Conservation (phyloP, 352 stramenopile species). For the Phytophthora fragariaefolia region DNA sequence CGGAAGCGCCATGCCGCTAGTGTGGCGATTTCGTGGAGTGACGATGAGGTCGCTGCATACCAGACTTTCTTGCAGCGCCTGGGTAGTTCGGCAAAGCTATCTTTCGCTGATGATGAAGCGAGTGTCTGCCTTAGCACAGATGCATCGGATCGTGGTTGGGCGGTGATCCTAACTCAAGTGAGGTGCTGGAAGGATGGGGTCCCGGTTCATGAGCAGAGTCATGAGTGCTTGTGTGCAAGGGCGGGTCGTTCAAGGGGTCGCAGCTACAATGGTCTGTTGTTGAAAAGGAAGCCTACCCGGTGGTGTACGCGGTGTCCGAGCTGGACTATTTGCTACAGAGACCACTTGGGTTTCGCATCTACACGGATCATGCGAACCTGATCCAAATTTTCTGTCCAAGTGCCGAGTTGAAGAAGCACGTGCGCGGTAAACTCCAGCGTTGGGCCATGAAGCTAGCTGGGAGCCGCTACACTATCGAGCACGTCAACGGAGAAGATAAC, state of each 20-base stretch:
- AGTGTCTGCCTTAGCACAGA: not conserved
- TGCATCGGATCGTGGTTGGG: not conserved
- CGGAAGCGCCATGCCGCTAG: not conserved
- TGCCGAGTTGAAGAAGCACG: slow-evolving; percentile 1
- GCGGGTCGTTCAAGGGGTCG: not conserved
- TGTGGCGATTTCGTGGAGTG: not conserved
- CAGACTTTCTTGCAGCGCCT: not conserved
- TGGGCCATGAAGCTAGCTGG: slow-evolving; percentile 1
- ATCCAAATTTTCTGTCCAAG: not conserved
- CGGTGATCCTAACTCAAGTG: not conserved
- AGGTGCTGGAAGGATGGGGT: not conserved
- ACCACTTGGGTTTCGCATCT: not conserved
- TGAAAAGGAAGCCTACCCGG: not conserved
- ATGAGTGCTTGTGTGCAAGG: not conserved
- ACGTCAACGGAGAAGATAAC: not conserved
- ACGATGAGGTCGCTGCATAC: not conserved
- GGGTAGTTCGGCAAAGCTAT: not conserved
- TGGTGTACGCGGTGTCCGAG: not conserved
- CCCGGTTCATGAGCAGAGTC: not conserved
- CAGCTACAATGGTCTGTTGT: not conserved
- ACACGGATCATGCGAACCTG: not conserved
- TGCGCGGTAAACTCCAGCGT: slow-evolving; percentile 5
- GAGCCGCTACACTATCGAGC: not conserved
- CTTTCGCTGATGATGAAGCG: not conserved
- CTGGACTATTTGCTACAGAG: not conserved